These are phyloP conservation scores for Cystobasidium tubakii DNA, from an alignment of 768 basidiomycete species.

Conservation along the genomic window DNA sequence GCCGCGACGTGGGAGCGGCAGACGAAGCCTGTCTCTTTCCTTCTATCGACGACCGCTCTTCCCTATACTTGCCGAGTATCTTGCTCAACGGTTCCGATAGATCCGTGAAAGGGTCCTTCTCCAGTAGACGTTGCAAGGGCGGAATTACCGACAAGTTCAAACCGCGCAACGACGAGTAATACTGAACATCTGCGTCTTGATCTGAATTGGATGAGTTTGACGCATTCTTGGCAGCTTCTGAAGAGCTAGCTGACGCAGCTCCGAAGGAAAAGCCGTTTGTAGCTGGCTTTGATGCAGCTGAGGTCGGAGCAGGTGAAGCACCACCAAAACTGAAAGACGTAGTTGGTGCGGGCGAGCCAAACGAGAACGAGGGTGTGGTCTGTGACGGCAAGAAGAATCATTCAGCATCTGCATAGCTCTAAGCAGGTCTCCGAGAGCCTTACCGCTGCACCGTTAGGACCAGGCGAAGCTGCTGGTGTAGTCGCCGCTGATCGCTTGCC, in stretches of 20 bases:
- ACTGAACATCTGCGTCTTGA: conserved; percentile 24
- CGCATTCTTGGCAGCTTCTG: not conserved
- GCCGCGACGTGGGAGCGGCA: not conserved
- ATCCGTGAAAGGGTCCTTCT: conserved; percentile 36
- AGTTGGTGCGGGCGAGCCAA: not conserved
- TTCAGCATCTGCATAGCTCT: not conserved
- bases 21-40: not conserved
- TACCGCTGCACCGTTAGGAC: not conserved
- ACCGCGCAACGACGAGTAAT: conserved; percentile 27
- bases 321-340: conserved; percentile 11
- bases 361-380: not conserved
- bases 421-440: not conserved
- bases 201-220: not conserved
- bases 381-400: not conserved
- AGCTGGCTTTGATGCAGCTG: not conserved
- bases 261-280: conserved; percentile 6
- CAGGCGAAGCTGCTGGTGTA: conserved; percentile 26
- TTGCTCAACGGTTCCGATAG: conserved; percentile 10
- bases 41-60: conserved; percentile 7
- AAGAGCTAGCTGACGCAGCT: not conserved
- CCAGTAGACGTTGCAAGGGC: conserved; percentile 26
- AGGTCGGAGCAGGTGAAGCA: not conserved
- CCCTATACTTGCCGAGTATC: conserved; percentile 12
- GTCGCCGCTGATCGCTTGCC: conserved; percentile 24
- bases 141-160: conserved; percentile 33